Evolutionary conservation across 306 rosid genomes (phyloP).

Genomic region (Pueraria montana): DNA sequence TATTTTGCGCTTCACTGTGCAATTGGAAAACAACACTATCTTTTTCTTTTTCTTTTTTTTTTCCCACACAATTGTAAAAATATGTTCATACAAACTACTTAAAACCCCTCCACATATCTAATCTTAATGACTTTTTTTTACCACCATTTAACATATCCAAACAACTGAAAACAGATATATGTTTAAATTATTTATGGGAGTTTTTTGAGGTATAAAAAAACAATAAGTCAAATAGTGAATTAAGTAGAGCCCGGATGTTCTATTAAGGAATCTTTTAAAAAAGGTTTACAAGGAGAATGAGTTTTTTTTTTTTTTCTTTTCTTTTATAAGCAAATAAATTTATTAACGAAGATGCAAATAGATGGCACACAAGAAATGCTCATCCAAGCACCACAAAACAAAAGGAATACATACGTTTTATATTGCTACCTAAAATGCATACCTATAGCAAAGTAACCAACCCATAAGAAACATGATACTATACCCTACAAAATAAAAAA

Average conservation of each 20-base stretch:
- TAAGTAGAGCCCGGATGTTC: background rate
- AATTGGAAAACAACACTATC: constrained; percentile 2
- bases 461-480: too few species aligned
- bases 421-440: too few species aligned
- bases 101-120: background rate
- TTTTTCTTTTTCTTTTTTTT: background rate
- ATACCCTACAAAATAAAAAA: too few species aligned
- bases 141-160: background rate
- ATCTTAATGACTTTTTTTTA: background rate
- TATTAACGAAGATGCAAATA: too few species aligned
- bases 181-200: background rate
- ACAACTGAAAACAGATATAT: background rate
- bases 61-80: background rate
- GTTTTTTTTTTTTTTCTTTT: too few species aligned
- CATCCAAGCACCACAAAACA: too few species aligned
- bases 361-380: too few species aligned
- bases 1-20: background rate
- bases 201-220: background rate
- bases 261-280: too few species aligned
- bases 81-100: background rate
- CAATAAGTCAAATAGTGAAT: background rate
- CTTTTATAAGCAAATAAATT: too few species aligned
- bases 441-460: too few species aligned
- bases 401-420: too few species aligned
- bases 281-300: too few species aligned